These are phyloP conservation scores for Saprolegnia parasitica DNA, from an alignment of 352 stramenopile genomes.

Conservation along the genomic window DNA sequence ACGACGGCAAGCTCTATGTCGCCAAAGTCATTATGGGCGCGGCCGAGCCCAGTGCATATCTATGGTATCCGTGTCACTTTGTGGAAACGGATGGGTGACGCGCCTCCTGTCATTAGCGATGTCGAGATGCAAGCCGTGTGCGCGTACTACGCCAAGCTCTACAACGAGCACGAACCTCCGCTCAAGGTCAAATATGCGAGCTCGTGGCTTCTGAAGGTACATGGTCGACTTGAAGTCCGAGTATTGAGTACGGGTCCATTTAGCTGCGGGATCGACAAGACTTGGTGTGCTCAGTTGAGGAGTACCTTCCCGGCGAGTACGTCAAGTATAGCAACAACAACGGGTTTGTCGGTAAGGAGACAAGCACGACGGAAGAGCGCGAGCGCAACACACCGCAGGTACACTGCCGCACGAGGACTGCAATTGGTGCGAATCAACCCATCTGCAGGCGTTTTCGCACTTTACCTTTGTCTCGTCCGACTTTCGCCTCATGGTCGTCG, in stretches of 20 bases:
- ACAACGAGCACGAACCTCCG: conserved; percentile 80
- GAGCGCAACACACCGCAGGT: conserved; percentile 75
- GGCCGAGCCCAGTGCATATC: conserved; percentile 64
- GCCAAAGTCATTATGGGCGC: conserved; percentile 69
- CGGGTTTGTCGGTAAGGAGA: conserved; percentile 74
- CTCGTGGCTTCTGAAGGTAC: conserved; percentile 66
- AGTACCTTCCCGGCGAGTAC: conserved; percentile 72
- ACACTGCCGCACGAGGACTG: not conserved
- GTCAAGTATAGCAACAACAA: conserved; percentile 88
- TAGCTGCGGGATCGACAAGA: conserved; percentile 50
- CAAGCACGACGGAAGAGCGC: conserved; percentile 69
- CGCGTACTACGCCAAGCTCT: conserved; percentile 78
- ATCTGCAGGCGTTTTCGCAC: conserved; percentile 54
- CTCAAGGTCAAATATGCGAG: conserved; percentile 78
- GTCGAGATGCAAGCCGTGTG: conserved; percentile 88
- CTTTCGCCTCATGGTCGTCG: conserved; percentile 80
- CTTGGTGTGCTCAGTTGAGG: conserved; percentile 68
- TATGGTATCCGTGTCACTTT: conserved; percentile 28
- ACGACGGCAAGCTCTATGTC: conserved; percentile 43
- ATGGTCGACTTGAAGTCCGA: not conserved
- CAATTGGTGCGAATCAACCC: not conserved
- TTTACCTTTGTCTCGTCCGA: conserved; percentile 82
- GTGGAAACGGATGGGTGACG: not conserved
- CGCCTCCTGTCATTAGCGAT: conserved; percentile 40
- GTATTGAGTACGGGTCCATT: too few species aligned